phyloP scores from a whole-genome alignment of 2,329 filamentous ascomycete species.

The Dothiorella sarmentorum region DNA sequence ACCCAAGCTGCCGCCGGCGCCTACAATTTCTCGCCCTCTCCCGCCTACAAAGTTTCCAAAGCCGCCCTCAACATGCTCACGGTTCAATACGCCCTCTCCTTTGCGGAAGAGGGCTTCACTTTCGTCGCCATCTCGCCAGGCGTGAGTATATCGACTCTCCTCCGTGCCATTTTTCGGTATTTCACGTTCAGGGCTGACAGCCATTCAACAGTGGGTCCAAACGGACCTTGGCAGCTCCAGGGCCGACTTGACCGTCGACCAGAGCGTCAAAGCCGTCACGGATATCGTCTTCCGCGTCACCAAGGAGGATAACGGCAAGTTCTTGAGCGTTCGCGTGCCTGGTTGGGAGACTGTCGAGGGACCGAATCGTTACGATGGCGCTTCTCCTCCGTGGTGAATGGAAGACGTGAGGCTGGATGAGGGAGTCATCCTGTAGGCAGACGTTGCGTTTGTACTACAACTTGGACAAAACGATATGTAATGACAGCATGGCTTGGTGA shows the following conservation, averaged over 20 bases:
- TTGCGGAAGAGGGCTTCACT: constrained; percentile 41
- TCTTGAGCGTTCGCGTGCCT: constrained; percentile 41
- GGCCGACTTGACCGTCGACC: constrained; percentile 43
- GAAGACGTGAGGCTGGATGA: too few relatives aligned
- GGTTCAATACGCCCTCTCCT: constrained; percentile 40
- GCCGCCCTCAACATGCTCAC: constrained; percentile 49
- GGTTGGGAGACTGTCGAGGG: constrained; percentile 34
- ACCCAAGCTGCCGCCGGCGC: constrained; percentile 24
- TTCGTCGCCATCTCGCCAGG: constrained; percentile 45
- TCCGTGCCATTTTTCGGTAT: neutral
- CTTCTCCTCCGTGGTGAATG: neutral
- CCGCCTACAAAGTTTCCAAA: constrained; percentile 47
- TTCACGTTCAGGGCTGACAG: neutral
- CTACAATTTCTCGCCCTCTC: constrained; percentile 25
- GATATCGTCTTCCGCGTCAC: constrained; percentile 45
- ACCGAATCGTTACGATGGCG: neutral
- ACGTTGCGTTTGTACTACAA: too few relatives aligned
- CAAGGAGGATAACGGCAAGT: constrained; percentile 47
- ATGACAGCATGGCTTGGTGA: too few relatives aligned
- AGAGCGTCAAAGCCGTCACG: constrained; percentile 38
- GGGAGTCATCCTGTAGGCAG: too few relatives aligned
- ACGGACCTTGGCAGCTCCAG: constrained; percentile 42
- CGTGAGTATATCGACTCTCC: constrained; percentile 30
- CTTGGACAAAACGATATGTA: too few relatives aligned
- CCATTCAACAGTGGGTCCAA: constrained; percentile 41